Evolutionary conservation across 2,329 filamentous ascomycete species (phyloP), one percentile per base, ranked within the genome.

Genomic region (Colletotrichum horii): DNA sequence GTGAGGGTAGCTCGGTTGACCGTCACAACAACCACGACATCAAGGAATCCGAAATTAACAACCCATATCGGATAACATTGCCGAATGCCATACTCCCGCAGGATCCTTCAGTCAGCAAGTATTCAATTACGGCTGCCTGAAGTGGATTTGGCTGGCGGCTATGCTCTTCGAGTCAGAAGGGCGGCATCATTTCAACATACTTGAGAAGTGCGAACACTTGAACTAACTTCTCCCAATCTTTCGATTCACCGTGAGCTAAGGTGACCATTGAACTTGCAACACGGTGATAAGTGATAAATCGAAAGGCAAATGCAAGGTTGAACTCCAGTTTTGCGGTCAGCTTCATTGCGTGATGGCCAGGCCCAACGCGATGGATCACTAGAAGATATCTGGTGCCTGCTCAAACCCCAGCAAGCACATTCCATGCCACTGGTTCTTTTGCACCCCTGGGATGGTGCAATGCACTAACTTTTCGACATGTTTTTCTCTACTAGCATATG

Each of bases 241-340:
- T 48, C 5, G 38, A 1, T 3, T n/a, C 9, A 48, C 19, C 38
- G 19, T 48, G 19, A 48, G 38, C 38, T 48, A 4, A 48, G 38
- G 5, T 12, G 38, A 6, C 38, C 19, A 3, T 9, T 30, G 12
- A 19, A 48, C 38, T n/a, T 48, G 38, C 38, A 16, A 8, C 38
- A 4, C 6, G 4, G 1, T 48, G 38, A 48, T 48, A 48, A 48
- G 0, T 48, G 38, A 48, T 12, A 19, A 43, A 3, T 48, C n/a
- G 1, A 43, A 43, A n/a, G 1, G 19, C 19, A n/a, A 48, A 48
- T 48, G 38, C 19, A n/a, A 12, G 38, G 19, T 48, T 48, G 19
- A n/a, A n/a, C 38, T 48, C 38, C 0, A 43, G 5, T 12, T 4
- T 43, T 19, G 0, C 2, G 36, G 2, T 8, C 7, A 6, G 34